Conservation (phyloP, 345 rosid genomes). For the Hibiscus mutabilis region DNA sequence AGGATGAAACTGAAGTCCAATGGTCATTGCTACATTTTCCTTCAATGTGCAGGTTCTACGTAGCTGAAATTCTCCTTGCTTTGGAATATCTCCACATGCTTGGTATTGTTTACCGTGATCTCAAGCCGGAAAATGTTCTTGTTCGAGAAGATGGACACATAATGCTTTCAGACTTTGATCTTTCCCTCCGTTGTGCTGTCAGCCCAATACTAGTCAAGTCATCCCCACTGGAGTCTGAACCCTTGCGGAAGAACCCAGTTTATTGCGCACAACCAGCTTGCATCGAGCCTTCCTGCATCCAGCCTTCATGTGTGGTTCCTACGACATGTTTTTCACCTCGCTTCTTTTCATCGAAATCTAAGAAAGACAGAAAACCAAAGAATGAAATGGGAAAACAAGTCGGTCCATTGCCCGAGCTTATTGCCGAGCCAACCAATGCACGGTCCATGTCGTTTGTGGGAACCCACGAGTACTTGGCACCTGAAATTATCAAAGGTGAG, state of each 20-base stretch:
- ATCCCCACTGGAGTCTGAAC: slow-evolving; percentile 43
- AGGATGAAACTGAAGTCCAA: background rate
- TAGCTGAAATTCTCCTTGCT: slow-evolving; percentile 75
- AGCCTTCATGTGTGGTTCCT: slow-evolving; percentile 53
- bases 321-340: slow-evolving; percentile 56
- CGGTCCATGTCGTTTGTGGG: slow-evolving; percentile 88
- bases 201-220: slow-evolving; percentile 26
- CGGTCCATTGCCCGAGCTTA: slow-evolving; percentile 69
- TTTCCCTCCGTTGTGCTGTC: slow-evolving; percentile 58
- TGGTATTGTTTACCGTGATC: slow-evolving; percentile 73
- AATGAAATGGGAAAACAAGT: slow-evolving; percentile 52
- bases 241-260: slow-evolving; percentile 42
- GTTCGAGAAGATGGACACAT: slow-evolving; percentile 87
- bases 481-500: slow-evolving; percentile 79
- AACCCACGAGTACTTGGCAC: slow-evolving; percentile 82
- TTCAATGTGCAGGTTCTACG: slow-evolving; percentile 54
- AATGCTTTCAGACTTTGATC: slow-evolving; percentile 86
- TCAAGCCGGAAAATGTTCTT: slow-evolving; percentile 82
- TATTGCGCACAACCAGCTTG: slow-evolving; percentile 60
- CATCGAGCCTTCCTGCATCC: slow-evolving; percentile 42
- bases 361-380: slow-evolving; percentile 43
- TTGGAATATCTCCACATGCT: slow-evolving; percentile 86
- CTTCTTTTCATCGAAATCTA: slow-evolving; percentile 46
- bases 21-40: background rate
- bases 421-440: slow-evolving; percentile 74